Percentiles rank a stretch among this genome's conserved stretches.
Evolutionary conservation across 2,329 filamentous ascomycete genomes (phyloP).

Genomic region (Bipolaris cookei): DNA sequence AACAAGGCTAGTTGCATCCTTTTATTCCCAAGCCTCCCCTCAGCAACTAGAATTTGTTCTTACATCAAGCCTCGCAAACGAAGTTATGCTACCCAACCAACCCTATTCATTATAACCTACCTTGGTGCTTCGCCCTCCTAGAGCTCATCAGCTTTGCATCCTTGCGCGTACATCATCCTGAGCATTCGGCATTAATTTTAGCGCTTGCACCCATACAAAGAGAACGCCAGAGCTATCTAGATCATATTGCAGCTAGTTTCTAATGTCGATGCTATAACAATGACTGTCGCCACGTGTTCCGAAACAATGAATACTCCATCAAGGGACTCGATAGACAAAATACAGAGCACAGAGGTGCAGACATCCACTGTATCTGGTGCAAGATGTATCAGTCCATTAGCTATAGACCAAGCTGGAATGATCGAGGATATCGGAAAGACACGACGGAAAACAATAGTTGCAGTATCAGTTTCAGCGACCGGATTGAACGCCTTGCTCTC

Average conservation of each 20-base stretch:
- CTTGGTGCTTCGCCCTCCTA: background rate
- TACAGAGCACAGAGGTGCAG: background rate
- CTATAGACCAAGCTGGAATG: background rate
- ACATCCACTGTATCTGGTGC: background rate
- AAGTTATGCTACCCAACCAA: background rate
- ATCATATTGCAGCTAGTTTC: background rate
- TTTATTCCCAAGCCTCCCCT: background rate
- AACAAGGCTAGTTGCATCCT: background rate
- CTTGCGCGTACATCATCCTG: background rate
- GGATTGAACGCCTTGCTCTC: conserved; percentile 28
- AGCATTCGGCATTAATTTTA: background rate
- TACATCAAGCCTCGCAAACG: background rate
- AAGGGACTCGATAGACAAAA: background rate
- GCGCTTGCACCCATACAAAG: too few species aligned
- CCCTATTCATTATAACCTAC: background rate
- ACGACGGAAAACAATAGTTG: background rate
- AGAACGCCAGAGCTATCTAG: background rate
- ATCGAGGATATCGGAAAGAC: background rate
- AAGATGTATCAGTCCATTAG: background rate
- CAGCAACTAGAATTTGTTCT: background rate
- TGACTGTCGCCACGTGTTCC: background rate
- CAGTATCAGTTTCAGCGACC: background rate
- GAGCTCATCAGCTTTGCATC: background rate
- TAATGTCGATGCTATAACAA: background rate
- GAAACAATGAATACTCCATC: background rate